A percentile compares a stretch with the other conserved stretches of the same genome.
These are phyloP conservation scores for Chalciporus piperatus DNA, from an alignment of 768 basidiomycete genomes.

Conservation along the genomic window DNA sequence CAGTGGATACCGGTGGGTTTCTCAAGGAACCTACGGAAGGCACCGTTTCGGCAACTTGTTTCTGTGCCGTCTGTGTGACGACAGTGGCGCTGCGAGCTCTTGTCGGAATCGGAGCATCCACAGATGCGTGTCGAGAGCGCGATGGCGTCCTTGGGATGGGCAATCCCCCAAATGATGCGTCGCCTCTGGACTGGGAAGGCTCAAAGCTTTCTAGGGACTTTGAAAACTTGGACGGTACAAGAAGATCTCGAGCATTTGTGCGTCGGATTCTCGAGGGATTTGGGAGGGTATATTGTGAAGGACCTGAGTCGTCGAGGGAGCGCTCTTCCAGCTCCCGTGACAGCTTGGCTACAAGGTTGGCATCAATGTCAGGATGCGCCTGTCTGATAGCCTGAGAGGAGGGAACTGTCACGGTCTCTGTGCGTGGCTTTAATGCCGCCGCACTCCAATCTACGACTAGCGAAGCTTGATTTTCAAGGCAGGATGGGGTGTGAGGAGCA, in stretches of 20 bases:
- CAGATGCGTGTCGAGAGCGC: slow-evolving; percentile 19
- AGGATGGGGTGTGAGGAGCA: slow-evolving; percentile 36
- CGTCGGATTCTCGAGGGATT: slow-evolving; percentile 12
- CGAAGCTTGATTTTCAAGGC: slow-evolving; percentile 55
- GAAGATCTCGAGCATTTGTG: slow-evolving; percentile 23
- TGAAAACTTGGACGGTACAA: slow-evolving; percentile 15
- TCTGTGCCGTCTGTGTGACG: slow-evolving; percentile 5
- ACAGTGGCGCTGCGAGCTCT: slow-evolving; percentile 16
- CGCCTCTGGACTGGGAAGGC: slow-evolving; percentile 7
- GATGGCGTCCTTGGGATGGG: slow-evolving; percentile 18
- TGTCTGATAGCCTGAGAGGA: slow-evolving; percentile 22
- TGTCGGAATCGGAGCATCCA: slow-evolving; percentile 13
- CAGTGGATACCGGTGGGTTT: not conserved
- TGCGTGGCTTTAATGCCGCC: slow-evolving; percentile 35
- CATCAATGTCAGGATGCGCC: slow-evolving; percentile 24
- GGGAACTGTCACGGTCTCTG: slow-evolving; percentile 17
- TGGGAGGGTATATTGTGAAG: not conserved
- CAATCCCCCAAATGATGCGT: slow-evolving; percentile 1
- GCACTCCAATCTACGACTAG: slow-evolving; percentile 49
- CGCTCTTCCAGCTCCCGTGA: slow-evolving; percentile 20
- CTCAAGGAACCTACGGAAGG: not conserved
- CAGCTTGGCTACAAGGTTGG: slow-evolving; percentile 18
- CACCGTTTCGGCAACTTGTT: not conserved
- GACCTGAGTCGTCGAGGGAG: slow-evolving; percentile 14
- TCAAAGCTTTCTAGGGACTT: slow-evolving; percentile 7